Evolutionary conservation across 2,329 filamentous ascomycete species (phyloP).

Genomic region (Microsporum ferrugineum): DNA sequence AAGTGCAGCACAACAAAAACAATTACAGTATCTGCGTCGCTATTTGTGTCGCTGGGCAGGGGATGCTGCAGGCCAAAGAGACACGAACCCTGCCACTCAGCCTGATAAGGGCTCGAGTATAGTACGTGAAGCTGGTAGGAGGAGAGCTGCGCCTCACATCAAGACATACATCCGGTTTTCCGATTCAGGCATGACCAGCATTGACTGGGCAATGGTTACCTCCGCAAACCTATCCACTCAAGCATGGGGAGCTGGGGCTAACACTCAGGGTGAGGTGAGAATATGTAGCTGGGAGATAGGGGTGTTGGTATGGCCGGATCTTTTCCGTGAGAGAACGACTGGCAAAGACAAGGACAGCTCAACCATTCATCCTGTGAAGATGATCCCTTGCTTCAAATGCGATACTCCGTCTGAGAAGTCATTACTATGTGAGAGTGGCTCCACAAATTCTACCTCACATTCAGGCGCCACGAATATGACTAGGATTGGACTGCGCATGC

Average conservation of each 20-base stretch:
- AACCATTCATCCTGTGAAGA: constrained; percentile 33
- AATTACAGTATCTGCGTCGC: constrained; percentile 60
- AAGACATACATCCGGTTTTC: constrained; percentile 71
- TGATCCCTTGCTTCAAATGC: constrained; percentile 57
- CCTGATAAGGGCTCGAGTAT: neutral
- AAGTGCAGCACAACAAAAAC: constrained; percentile 57
- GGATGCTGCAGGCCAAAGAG: constrained; percentile 29
- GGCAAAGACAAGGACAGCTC: neutral
- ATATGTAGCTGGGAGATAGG: constrained; percentile 77
- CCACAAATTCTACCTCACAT: neutral
- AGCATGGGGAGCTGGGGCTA: constrained; percentile 74
- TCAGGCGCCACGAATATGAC: neutral
- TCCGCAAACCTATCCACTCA: constrained; percentile 89
- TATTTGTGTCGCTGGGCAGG: constrained; percentile 67
- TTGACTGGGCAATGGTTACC: constrained; percentile 78
- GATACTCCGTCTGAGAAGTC: constrained; percentile 40
- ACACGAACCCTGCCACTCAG: neutral
- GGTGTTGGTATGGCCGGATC: constrained; percentile 66
- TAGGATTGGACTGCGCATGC: constrained; percentile 61
- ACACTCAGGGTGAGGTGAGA: constrained; percentile 49
- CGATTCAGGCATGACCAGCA: constrained; percentile 30
- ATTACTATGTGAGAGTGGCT: constrained; percentile 1
- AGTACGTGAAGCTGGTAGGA: constrained; percentile 45
- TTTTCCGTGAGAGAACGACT: constrained; percentile 27
- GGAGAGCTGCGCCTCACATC: constrained; percentile 69